Conservation (phyloP, 768 basidiomycete genomes). For the Amanita rubescens region DNA sequence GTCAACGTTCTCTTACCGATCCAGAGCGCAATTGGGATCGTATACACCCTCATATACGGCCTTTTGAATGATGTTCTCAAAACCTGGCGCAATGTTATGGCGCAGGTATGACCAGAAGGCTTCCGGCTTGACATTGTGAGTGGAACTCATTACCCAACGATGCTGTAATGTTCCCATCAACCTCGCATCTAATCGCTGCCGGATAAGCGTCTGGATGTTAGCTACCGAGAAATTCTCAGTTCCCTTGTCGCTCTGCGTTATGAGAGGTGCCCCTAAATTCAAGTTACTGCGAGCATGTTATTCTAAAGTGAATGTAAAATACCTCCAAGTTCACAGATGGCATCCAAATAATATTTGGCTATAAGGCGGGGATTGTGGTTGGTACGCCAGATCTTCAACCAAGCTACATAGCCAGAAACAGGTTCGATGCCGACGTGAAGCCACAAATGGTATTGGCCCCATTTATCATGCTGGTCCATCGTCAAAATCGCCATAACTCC, state of each 20-base stretch:
- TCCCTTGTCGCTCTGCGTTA: slow-evolving; percentile 39
- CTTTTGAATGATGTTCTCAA: slow-evolving; percentile 25
- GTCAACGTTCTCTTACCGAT: neutral
- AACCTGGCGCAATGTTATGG: slow-evolving; percentile 23
- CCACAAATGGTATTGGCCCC: slow-evolving; percentile 30
- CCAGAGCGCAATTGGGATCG: slow-evolving; percentile 16
- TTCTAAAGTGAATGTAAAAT: neutral
- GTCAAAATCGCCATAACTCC: slow-evolving; percentile 32
- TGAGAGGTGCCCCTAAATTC: slow-evolving; percentile 26
- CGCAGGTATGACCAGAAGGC: slow-evolving; percentile 31
- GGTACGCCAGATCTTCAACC: slow-evolving; percentile 36
- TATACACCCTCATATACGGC: slow-evolving; percentile 25
- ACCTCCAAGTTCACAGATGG: slow-evolving; percentile 11
- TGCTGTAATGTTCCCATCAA: slow-evolving; percentile 34
- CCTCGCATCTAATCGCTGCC: slow-evolving; percentile 31
- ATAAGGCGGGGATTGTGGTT: slow-evolving; percentile 31
- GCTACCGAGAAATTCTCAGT: slow-evolving; percentile 38
- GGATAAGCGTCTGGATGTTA: slow-evolving; percentile 32
- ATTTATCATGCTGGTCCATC: slow-evolving; percentile 43
- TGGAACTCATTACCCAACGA: slow-evolving; percentile 25
- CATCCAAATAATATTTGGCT: slow-evolving; percentile 26
- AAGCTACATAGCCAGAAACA: slow-evolving; percentile 23
- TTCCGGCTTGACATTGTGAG: slow-evolving; percentile 34
- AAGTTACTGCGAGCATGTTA: slow-evolving; percentile 1
- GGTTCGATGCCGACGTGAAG: slow-evolving; percentile 30